These are phyloP conservation scores for Coniochaeta prunicola DNA, from an alignment of 2,329 filamentous ascomycete genomes.

Conservation along the genomic window DNA sequence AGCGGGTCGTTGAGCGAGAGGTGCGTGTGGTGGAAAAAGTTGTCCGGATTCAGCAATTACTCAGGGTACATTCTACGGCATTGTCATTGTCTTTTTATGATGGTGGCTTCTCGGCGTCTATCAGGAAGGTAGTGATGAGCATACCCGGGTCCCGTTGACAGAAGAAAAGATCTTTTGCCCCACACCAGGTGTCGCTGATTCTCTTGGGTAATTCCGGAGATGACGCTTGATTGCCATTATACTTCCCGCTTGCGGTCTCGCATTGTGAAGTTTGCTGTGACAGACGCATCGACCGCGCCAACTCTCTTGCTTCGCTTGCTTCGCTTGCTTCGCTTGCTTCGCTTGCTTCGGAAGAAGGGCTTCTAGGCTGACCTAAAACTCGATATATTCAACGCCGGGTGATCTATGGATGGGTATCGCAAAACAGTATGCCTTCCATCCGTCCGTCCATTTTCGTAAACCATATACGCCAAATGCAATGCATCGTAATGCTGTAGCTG, in stretches of 20 bases:
- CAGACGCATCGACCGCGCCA: neutral
- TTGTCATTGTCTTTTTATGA: slow-evolving; percentile 35
- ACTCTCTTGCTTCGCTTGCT: too few species aligned
- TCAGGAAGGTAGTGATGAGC: slow-evolving; percentile 47
- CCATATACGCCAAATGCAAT: neutral
- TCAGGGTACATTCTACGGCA: neutral
- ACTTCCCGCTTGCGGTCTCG: slow-evolving; percentile 5
- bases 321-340: too few species aligned
- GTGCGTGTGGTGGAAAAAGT: neutral
- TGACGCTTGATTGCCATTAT: slow-evolving; percentile 90
- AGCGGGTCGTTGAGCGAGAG: slow-evolving; percentile 13
- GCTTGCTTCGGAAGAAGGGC: neutral
- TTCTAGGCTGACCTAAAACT: neutral
- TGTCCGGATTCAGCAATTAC: slow-evolving; percentile 4
- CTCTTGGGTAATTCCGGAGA: slow-evolving; percentile 49
- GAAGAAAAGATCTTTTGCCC: slow-evolving; percentile 49
- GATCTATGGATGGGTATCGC: neutral
- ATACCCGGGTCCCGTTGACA: slow-evolving; percentile 23
- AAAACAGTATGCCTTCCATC: neutral
- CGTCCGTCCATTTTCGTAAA: neutral
- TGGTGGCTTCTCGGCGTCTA: slow-evolving; percentile 46
- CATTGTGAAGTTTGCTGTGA: slow-evolving; percentile 6
- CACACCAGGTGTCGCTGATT: slow-evolving; percentile 87
- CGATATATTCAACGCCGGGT: neutral
- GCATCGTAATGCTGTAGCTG: neutral